These are phyloP conservation scores for Microdochium bolleyi DNA, from an alignment of 2,329 filamentous ascomycete genomes.

Conservation along the genomic window DNA sequence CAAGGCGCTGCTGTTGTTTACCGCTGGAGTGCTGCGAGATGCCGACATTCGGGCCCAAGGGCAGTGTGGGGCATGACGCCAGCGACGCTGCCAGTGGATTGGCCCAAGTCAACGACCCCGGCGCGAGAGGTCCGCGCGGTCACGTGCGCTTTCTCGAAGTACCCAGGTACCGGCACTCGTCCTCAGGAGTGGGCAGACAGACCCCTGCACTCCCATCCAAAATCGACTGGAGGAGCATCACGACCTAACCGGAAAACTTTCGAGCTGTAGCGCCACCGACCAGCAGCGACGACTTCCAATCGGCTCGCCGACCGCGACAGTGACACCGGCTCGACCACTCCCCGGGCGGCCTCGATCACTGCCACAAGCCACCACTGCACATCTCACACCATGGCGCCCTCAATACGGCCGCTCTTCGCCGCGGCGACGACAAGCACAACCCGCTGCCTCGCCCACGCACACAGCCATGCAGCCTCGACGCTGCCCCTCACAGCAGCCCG, in stretches of 20 bases:
- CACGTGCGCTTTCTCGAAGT: background rate
- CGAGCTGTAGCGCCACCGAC: too few species aligned
- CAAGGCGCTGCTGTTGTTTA: background rate
- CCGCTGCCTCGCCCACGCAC: conserved; percentile 1
- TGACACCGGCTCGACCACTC: too few species aligned
- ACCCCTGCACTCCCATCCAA: background rate
- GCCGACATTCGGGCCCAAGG: background rate
- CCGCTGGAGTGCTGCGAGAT: background rate
- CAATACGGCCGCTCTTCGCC: conserved; percentile 2
- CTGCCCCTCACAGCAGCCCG: conserved; percentile 5
- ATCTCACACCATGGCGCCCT: conserved; percentile 3
- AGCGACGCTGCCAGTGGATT: background rate
- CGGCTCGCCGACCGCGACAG: background rate
- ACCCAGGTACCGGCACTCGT: background rate
- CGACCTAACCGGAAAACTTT: background rate
- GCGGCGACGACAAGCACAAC: background rate
- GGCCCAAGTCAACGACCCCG: background rate
- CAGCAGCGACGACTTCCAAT: too few species aligned
- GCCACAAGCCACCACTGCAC: background rate
- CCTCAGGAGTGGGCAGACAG: background rate
- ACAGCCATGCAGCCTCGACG: background rate
- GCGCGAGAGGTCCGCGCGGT: background rate
- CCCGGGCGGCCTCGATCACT: too few species aligned
- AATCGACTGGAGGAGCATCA: background rate
- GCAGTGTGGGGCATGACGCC: background rate